phyloP scores from a whole-genome alignment of 305 asterid genomes.

The Andrographis paniculata region DNA sequence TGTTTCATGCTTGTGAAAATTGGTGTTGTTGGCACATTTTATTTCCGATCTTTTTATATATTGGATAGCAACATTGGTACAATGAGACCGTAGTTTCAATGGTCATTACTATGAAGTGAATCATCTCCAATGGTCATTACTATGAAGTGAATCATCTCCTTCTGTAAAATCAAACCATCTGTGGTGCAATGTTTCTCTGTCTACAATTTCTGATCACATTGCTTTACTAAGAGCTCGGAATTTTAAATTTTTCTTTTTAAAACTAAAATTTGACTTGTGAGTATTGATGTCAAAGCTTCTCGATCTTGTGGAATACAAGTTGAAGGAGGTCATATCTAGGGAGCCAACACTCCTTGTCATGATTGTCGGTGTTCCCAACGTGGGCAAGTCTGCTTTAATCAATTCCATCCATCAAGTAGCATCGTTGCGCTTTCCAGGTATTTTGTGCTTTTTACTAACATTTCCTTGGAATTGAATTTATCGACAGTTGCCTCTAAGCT shows the following conservation, averaged over 20 bases:
- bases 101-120: too few species aligned
- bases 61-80: neutral
- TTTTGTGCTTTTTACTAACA: slow-evolving; percentile 17
- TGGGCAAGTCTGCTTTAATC: slow-evolving; percentile 83
- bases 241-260: slow-evolving; percentile 5
- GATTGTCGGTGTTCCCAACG: slow-evolving; percentile 97
- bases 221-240: slow-evolving; percentile 10
- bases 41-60: neutral
- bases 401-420: slow-evolving; percentile 84
- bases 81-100: too few species aligned
- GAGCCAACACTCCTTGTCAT: slow-evolving; percentile 93
- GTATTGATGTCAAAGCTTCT: slow-evolving; percentile 52
- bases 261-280: neutral
- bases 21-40: neutral
- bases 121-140: neutral
- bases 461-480: slow-evolving; percentile 7
- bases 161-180: neutral
- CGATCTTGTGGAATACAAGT: slow-evolving; percentile 81
- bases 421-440: slow-evolving; percentile 80
- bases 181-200: neutral
- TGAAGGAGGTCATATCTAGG: slow-evolving; percentile 67
- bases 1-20: slow-evolving; percentile 6
- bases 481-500: slow-evolving; percentile 13
- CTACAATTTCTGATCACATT: slow-evolving; percentile 6
- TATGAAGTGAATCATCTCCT: slow-evolving; percentile 2